A percentile compares a stretch with the other conserved stretches of the same genome.
phyloP scores from a whole-genome alignment of 2,329 filamentous ascomycete species.

The Fusarium denticulatum region DNA sequence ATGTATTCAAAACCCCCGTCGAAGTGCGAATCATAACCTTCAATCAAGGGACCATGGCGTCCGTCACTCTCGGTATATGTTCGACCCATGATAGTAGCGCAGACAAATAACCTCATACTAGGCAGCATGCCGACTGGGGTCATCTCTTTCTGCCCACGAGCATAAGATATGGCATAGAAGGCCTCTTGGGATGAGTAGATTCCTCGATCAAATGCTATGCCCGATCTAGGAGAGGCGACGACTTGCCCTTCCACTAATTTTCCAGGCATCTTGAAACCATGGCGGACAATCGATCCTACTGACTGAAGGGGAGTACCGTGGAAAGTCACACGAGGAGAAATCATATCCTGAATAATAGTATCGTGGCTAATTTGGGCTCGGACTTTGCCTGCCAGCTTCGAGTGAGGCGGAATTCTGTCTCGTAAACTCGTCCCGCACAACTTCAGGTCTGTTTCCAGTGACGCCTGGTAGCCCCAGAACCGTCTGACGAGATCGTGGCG shows the following conservation, averaged over 20 bases:
- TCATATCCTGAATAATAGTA: slow-evolving; percentile 50
- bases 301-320: slow-evolving; percentile 51
- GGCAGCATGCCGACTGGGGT: slow-evolving; percentile 47
- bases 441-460: slow-evolving; percentile 41
- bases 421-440: not conserved
- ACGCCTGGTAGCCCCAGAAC: slow-evolving; percentile 44
- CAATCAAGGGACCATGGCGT: slow-evolving; percentile 36
- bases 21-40: slow-evolving; percentile 51
- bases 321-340: slow-evolving; percentile 51
- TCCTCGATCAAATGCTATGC: slow-evolving; percentile 53
- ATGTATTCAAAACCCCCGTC: slow-evolving; percentile 54
- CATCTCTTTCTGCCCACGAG: slow-evolving; percentile 40
- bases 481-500: slow-evolving; percentile 45
- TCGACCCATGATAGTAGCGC: slow-evolving; percentile 58
- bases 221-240: slow-evolving; percentile 36
- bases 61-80: slow-evolving; percentile 14
- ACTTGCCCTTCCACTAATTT: slow-evolving; percentile 30
- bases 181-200: slow-evolving; percentile 57
- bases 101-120: slow-evolving; percentile 55
- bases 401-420: slow-evolving; percentile 21
- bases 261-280: slow-evolving; percentile 54
- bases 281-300: slow-evolving; percentile 55
- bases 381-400: slow-evolving; percentile 11
- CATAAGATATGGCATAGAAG: slow-evolving; percentile 52
- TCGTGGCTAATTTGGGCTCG: slow-evolving; percentile 26